Evolutionary conservation across 768 basidiomycete species (phyloP).

Genomic region (Epithele typhae): DNA sequence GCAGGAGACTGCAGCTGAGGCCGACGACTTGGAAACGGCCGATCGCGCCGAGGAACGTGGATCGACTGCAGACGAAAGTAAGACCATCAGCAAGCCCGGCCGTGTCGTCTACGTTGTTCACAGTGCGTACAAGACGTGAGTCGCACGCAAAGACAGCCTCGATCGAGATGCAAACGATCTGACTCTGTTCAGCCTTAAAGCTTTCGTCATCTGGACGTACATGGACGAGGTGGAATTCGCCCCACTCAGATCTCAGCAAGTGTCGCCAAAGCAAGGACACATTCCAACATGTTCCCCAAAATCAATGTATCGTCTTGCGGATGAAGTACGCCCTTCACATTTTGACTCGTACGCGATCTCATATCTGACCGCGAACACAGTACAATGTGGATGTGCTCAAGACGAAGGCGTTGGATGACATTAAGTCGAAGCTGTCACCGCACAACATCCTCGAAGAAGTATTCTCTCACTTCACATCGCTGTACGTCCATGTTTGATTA

Average conservation of each 20-base stretch:
- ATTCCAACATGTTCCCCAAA: conserved; percentile 19
- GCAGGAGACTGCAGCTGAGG: neutral
- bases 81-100: neutral
- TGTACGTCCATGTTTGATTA: neutral
- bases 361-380: neutral
- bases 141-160: conserved; percentile 5
- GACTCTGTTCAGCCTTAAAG: neutral
- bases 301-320: conserved; percentile 24
- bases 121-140: conserved; percentile 17
- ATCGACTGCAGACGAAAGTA: neutral
- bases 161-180: neutral
- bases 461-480: conserved; percentile 16
- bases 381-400: conserved; percentile 11
- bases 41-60: neutral
- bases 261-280: neutral
- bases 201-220: conserved; percentile 20
- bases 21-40: neutral
- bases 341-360: neutral
- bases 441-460: conserved; percentile 20
- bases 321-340: conserved; percentile 9
- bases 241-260: conserved; percentile 9
- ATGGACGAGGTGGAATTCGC: conserved; percentile 12
- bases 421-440: conserved; percentile 10
- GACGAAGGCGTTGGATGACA: conserved; percentile 9
- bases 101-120: conserved; percentile 14